These are phyloP conservation scores for Solanum hybrid DNA, from an alignment of 305 asterid species.

Conservation along the genomic window DNA sequence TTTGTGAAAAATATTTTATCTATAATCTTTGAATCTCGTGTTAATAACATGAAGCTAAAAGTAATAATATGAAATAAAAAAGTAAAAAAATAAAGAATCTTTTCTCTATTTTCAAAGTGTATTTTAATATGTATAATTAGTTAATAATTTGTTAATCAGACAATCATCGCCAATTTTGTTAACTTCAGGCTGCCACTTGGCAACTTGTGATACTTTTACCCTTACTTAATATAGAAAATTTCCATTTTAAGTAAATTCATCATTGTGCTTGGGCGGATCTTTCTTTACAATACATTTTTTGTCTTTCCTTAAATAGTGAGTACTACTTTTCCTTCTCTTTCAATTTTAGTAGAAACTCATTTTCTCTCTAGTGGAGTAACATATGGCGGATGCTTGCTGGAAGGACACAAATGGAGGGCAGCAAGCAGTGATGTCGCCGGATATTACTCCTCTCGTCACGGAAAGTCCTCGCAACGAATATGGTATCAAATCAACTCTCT, in stretches of 20 bases:
- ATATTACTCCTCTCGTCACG: slow-evolving; percentile 25
- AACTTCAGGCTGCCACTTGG: neutral
- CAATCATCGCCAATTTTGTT: neutral
- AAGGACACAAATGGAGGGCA: neutral
- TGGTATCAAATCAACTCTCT: slow-evolving; percentile 17
- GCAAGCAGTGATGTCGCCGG: neutral
- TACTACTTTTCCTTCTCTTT: neutral
- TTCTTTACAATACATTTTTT: too few relatives aligned
- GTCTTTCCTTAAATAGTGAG: too few relatives aligned
- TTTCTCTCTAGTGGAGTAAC: neutral
- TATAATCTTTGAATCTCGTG: neutral
- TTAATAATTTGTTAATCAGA: neutral
- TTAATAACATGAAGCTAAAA: too few relatives aligned
- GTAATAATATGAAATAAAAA: too few relatives aligned
- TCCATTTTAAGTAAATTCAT: neutral
- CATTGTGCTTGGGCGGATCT: too few relatives aligned
- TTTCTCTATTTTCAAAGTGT: neutral
- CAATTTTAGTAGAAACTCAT: neutral
- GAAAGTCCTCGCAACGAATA: slow-evolving; percentile 53
- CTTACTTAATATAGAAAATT: neutral
- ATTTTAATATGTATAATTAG: too few relatives aligned
- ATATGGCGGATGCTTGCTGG: neutral
- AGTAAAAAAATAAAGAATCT: too few relatives aligned
- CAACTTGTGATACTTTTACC: neutral
- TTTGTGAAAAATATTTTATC: too few relatives aligned